phyloP scores from a whole-genome alignment of 2,329 filamentous ascomycete species.

The Zasmidium cellare region DNA sequence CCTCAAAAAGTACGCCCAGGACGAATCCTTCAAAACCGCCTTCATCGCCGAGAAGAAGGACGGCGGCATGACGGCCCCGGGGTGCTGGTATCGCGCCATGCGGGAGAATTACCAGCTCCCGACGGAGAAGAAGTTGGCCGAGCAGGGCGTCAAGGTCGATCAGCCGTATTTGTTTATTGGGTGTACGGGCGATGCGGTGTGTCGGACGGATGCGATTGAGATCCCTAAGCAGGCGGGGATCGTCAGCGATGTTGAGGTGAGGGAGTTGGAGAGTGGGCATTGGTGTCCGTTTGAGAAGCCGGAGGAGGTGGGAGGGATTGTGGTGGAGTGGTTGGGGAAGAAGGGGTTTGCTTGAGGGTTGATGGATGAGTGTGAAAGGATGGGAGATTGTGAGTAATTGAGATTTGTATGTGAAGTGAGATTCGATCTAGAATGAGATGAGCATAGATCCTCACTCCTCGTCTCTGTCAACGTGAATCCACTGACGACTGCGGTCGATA shows the following conservation, averaged over 20 bases:
- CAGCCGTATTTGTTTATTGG: conserved; percentile 40
- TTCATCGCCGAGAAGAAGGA: conserved; percentile 36
- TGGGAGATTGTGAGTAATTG: too few relatives aligned
- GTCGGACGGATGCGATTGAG: conserved; percentile 22
- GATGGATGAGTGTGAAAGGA: too few relatives aligned
- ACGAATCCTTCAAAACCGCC: conserved; percentile 31
- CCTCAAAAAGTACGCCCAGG: conserved; percentile 37
- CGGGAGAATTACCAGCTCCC: conserved; percentile 26
- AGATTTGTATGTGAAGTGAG: too few relatives aligned
- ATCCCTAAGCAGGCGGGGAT: conserved; percentile 21
- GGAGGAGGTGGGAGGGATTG: conserved; percentile 21
- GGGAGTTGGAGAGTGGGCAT: conserved; percentile 23
- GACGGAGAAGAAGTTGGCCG: conserved; percentile 20
- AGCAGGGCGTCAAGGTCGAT: conserved; percentile 19
- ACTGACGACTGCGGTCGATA: too few relatives aligned
- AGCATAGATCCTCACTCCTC: too few relatives aligned
- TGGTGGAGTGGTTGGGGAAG: conserved; percentile 21
- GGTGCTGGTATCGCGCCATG: conserved; percentile 39
- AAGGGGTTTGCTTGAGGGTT: conserved; percentile 12
- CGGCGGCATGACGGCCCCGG: conserved; percentile 36
- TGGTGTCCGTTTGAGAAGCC: conserved; percentile 31
- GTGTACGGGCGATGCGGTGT: conserved; percentile 29
- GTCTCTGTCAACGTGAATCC: too few relatives aligned
- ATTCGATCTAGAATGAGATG: too few relatives aligned
- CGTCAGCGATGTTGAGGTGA: conserved; percentile 22